Evolutionary conservation across 495 filamentous ascomycete genomes (phyloP), one percentile per base, ranked within the genome.

Genomic region (Aspergillus incahuasiensis): DNA sequence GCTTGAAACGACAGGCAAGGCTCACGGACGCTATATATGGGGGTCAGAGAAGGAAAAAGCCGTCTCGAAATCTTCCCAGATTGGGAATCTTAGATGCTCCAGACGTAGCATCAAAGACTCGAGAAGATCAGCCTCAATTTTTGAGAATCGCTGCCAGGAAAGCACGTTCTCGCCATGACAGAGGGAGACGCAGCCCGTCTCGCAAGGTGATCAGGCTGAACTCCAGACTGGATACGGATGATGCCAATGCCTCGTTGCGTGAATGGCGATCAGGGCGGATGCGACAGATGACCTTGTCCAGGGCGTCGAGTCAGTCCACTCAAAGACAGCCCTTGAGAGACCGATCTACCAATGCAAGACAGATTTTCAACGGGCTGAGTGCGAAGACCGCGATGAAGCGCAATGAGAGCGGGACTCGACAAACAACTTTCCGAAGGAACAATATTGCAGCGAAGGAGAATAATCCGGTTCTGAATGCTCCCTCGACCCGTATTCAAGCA

Each of bases 231-330:
- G 92, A 97, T 61, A 95, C 89, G 6, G 69, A 82, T 20, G 94
- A 97, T 64, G 87, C 84, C 0, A 83, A 85, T 43, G 69, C 74
- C 13, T 75, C 83, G 12, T 70, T 98, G 45, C 74, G 72, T 19
- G 79, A 87, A 52, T 98, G 94, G 94, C 86, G 82, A 63, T 77
- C 75, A 55, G 91, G 92, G 6, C 82, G 68, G 38, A 84, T 92
- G 44, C 69, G 65, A 19, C 81, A 81, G 46, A 74, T 64, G 41
- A 63, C 63, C 30, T 57, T 72, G 35, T 55, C 60, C 16, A 54
- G 63, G 28, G 59, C 61, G 18, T 61, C 54, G 30, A 48, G 57
- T 20, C 66, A 61, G 41, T 52, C 56, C 51, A 62, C 40, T 9
- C 59, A 51, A 48, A 62, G 60, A 41, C 64, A 58, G 28, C 56